phyloP scores from a whole-genome alignment of 208 protist genomes.

The Trypanosoma lewisi region DNA sequence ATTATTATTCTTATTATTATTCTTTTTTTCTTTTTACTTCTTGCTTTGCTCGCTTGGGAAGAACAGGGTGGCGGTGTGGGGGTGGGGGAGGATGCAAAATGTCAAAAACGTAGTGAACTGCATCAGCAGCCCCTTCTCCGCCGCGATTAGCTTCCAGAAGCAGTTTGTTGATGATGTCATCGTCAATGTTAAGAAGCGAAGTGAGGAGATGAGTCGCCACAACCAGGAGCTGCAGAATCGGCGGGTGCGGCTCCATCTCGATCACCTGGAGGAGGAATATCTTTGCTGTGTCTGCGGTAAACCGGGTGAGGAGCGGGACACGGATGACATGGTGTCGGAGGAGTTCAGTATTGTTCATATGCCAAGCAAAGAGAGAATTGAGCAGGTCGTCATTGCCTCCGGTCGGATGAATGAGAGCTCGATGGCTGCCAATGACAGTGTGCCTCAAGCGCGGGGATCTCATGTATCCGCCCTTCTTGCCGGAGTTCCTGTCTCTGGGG shows the following conservation, averaged over 20 bases:
- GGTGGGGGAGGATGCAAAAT: background rate
- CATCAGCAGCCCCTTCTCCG: slow-evolving; percentile 50
- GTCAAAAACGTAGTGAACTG: slow-evolving; percentile 28
- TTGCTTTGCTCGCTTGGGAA: background rate
- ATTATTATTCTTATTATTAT: slow-evolving; percentile 13
- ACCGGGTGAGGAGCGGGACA: slow-evolving; percentile 59
- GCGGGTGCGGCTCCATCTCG: slow-evolving; percentile 66
- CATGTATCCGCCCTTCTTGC: background rate
- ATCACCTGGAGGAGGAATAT: slow-evolving; percentile 76
- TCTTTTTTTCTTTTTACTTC: slow-evolving; percentile 12
- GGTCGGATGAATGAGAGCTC: background rate
- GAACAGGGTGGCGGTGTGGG: background rate
- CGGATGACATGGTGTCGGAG: slow-evolving; percentile 51
- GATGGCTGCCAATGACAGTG: background rate
- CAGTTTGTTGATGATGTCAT: slow-evolving; percentile 79
- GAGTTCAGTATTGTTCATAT: slow-evolving; percentile 64
- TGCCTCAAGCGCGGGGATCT: background rate
- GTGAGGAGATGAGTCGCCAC: slow-evolving; percentile 47
- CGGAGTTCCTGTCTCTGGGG: background rate
- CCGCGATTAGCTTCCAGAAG: slow-evolving; percentile 73
- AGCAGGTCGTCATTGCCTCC: slow-evolving; percentile 20
- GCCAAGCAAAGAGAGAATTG: slow-evolving; percentile 35
- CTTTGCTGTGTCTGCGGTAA: slow-evolving; percentile 80
- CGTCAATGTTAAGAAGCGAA: slow-evolving; percentile 53
- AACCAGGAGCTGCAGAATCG: slow-evolving; percentile 58